phyloP scores from a whole-genome alignment of 495 filamentous ascomycete genomes.

The Xylaria nigripes region DNA sequence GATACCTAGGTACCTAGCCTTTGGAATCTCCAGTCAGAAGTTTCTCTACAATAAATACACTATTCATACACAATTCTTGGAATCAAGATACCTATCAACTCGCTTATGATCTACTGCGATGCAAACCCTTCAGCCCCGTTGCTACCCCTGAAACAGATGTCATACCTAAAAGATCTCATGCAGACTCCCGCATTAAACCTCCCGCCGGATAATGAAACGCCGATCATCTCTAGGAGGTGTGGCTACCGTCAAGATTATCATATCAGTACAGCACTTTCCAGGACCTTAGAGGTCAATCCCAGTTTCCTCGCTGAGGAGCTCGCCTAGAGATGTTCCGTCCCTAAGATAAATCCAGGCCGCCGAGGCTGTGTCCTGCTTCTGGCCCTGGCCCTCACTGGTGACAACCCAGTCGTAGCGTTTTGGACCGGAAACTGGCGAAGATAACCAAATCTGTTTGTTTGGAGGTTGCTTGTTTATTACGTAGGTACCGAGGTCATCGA shows the following conservation, averaged over 20 bases:
- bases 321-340: conserved; percentile 67
- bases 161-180: background rate
- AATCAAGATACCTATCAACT: background rate
- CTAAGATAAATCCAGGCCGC: conserved; percentile 81
- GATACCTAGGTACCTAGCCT: too few relatives aligned
- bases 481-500: conserved; percentile 63
- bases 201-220: background rate
- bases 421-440: conserved; percentile 82
- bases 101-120: background rate
- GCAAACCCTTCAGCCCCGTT: background rate
- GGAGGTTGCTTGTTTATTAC: conserved; percentile 97
- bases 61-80: background rate
- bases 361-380: conserved; percentile 61
- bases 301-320: conserved; percentile 64
- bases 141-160: background rate
- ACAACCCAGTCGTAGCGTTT: conserved; percentile 87
- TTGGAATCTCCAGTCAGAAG: too few relatives aligned
- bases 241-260: background rate
- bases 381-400: conserved; percentile 56
- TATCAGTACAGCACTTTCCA: background rate
- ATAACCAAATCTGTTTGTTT: conserved; percentile 96
- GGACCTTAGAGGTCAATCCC: conserved; percentile 31
- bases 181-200: background rate
- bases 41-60: background rate
- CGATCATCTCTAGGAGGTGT: background rate